Conservation (phyloP, 352 stramenopile species). For the Phytophthora cryptogea region DNA sequence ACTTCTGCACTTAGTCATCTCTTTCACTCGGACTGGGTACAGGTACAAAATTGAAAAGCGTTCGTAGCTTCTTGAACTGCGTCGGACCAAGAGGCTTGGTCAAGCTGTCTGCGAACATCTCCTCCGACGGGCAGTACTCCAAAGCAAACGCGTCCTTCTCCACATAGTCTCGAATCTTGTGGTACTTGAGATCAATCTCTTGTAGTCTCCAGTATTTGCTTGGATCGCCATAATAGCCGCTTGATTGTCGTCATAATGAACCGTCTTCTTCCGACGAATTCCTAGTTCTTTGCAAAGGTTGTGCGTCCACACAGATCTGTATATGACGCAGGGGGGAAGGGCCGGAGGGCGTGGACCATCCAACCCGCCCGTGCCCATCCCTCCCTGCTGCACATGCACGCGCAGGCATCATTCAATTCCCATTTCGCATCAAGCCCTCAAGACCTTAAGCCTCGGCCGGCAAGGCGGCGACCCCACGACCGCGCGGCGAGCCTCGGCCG, state of each 20-base stretch:
- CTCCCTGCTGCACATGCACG: too few relatives aligned
- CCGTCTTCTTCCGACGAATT: slow-evolving; percentile 1
- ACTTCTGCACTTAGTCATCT: neutral
- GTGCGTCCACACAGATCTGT: slow-evolving; percentile 15
- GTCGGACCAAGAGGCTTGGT: neutral
- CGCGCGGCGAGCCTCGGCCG: too few relatives aligned
- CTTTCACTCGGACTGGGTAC: neutral
- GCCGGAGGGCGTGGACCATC: too few relatives aligned
- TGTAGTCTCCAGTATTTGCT: slow-evolving; percentile 15
- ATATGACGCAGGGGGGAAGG: too few relatives aligned
- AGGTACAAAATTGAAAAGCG: neutral
- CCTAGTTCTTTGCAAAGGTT: slow-evolving; percentile 15
- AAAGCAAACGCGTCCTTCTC: neutral
- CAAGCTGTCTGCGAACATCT: neutral
- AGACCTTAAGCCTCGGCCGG: too few relatives aligned
- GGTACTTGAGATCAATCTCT: slow-evolving; percentile 7
- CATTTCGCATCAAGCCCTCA: too few relatives aligned
- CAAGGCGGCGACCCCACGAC: too few relatives aligned
- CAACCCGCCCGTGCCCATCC: too few relatives aligned
- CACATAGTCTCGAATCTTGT: slow-evolving; percentile 2
- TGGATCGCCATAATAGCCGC: slow-evolving; percentile 5
- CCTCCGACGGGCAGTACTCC: neutral
- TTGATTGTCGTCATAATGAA: slow-evolving; percentile 5
- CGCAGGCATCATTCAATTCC: too few relatives aligned
- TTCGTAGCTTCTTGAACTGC: neutral